Base-by-base conservation (phyloP, 1,284 basidiomycete genomes). In the Ceratobasidium theobromae region DNA sequence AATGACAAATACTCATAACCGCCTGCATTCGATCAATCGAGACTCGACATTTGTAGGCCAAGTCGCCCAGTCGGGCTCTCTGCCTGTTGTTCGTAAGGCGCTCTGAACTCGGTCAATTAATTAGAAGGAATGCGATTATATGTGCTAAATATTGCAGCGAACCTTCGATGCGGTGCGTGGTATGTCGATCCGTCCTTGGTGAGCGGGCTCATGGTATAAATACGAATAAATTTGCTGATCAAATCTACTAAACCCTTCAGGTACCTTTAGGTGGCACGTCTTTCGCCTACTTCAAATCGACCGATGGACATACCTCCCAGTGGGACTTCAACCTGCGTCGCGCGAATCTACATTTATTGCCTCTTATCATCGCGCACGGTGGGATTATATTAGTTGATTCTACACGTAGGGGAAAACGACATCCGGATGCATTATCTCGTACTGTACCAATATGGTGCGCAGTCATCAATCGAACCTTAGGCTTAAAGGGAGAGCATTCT, bases 401-500 rank as follows among this genome's bases (percentile, higher is more conserved):
- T 0, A 98, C 96, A 0, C 81, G 95, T 27, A 81, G 93, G 16
- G 96, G 96, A 6, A 98, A 99, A 78, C 86, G 93, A 14, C 89
- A 96, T 70, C 96, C 96, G 0, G 96, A 99, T 72, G 94, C 95
- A 0, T 80, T 98, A 0, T 91, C 91, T 4, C 98, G 98, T 75
- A 98, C 96, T 0, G 83, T 98, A 0, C 95, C 96, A 0, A 91
- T 95, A 51, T 99, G 96, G 96, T 98, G 96, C 75, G 81, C 91
- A 1, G 93, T 96, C 1, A 80, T 98, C 70, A 98, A 98, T 73
- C 81, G 84, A 6, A 92, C 93, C 0, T 71, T 88, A 14, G 67
- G n/a, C 65, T 70, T 21, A 67, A 69, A 71, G 69, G 69, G 69
- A n/a, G 68, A 66, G 0, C 60, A 73, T 2, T 88, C 86, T 0